These are phyloP conservation scores for Botrytis pseudocinerea DNA, from an alignment of 2,329 filamentous ascomycete species.

Conservation along the genomic window DNA sequence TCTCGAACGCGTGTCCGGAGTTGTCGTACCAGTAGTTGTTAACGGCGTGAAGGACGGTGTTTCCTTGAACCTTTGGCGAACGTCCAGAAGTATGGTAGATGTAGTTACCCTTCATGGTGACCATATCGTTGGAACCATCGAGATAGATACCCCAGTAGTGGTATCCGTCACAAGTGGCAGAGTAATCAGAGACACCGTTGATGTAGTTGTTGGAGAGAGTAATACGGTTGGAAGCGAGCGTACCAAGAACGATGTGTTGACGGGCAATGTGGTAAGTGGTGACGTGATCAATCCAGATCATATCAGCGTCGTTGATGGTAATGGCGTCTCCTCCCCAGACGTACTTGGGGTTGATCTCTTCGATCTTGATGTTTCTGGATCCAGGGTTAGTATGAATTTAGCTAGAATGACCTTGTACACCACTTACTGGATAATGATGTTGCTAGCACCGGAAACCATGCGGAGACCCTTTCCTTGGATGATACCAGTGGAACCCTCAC, in stretches of 20 bases:
- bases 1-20: constrained; percentile 49
- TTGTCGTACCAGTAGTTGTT: constrained; percentile 49
- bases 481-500: constrained; percentile 36
- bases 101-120: constrained; percentile 49
- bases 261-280: constrained; percentile 44
- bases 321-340: constrained; percentile 46
- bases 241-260: constrained; percentile 46
- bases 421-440: constrained; percentile 33
- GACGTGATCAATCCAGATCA: constrained; percentile 44
- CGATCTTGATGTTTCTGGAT: constrained; percentile 34
- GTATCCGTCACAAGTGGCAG: constrained; percentile 47
- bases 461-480: constrained; percentile 39
- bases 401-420: background rate
- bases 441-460: constrained; percentile 35
- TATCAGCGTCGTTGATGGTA: constrained; percentile 40
- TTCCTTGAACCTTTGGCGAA: constrained; percentile 46
- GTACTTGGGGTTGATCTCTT: constrained; percentile 43
- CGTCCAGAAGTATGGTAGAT: constrained; percentile 49
- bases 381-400: background rate
- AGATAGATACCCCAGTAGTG: constrained; percentile 51
- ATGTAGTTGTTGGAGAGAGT: constrained; percentile 51
- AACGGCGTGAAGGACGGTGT: constrained; percentile 45
- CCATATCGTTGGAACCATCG: constrained; percentile 44
- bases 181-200: constrained; percentile 46
- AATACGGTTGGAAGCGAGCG: constrained; percentile 42